Base-by-base conservation (phyloP, 805 yeast species). In the Wickerhamiella shivajii region DNA sequence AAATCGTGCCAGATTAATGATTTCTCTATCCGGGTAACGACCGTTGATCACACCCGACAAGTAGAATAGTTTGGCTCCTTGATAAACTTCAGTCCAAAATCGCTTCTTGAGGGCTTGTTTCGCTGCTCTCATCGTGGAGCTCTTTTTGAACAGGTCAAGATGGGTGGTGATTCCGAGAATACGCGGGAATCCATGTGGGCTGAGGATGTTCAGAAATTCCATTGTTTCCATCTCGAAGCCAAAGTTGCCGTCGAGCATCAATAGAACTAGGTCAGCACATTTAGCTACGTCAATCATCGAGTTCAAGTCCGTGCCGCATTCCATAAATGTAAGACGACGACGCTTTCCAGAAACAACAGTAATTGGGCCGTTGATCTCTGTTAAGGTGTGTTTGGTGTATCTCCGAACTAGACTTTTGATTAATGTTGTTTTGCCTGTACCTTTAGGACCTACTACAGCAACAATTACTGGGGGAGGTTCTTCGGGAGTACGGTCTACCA, bases 211-310 rank as follows among this genome's bases (percentile, higher is more conserved):
- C 42, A 90, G 64, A 51, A 90, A 90, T 58, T 90, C 99, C 97
- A 90, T 92, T 6, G 98, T 90, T 58, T 90, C 99, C 99, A 90
- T 90, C 62, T 90, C 99, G 39, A 90, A 73, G 6, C 99, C 99
- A 53, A 83, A 90, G 55, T 90, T 90, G 39, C 98, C 97, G 61
- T 90, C 99, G 39, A 90, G 73, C 67, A 90, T 60, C 40, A 90
- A 55, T 31, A 90, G 63, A 7, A 92, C 93, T 41, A 90, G 64
- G 56, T 90, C 99, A 0, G 97, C 94, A 37, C 85, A 74, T 50
- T 90, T 90, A 18, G 97, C 94, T 24, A 90, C 72, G 59, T 90
- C 99, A 27, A 85, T 73, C 97, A 92, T 90, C 6, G 95, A 76
- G 54, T 83, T 85, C 51, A 90, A 59, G 55, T 90, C 98, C 47